These are phyloP conservation scores for Limnanthes douglasii DNA, from an alignment of 345 rosid species.

Conservation along the genomic window DNA sequence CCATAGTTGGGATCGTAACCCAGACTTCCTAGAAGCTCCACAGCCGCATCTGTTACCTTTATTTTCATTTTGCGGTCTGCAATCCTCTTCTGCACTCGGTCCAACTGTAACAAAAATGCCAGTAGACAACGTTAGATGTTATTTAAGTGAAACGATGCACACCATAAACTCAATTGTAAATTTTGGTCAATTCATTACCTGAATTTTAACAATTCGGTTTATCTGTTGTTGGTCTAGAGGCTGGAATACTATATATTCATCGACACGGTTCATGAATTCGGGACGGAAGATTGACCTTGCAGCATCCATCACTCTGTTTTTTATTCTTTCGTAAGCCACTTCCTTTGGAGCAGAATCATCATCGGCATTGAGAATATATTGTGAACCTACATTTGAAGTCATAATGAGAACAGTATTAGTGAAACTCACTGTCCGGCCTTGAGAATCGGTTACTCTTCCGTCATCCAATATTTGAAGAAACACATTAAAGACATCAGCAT, in stretches of 20 bases:
- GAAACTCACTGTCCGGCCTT: conserved; percentile 90
- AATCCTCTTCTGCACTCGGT: conserved; percentile 77
- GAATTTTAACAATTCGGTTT: conserved; percentile 66
- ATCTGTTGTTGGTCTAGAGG: conserved; percentile 80
- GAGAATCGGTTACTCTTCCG: conserved; percentile 96
- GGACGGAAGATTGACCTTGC: conserved; percentile 96
- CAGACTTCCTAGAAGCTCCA: conserved; percentile 67
- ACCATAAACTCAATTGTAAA: background rate
- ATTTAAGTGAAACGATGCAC: conserved; percentile 1
- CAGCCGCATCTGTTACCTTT: conserved; percentile 52
- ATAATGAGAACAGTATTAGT: conserved; percentile 83
- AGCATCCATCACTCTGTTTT: conserved; percentile 80
- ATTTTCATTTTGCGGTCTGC: conserved; percentile 81
- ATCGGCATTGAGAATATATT: conserved; percentile 56
- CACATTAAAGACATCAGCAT: conserved; percentile 81
- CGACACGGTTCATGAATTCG: conserved; percentile 95
- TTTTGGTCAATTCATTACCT: conserved; percentile 49
- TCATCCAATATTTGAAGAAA: conserved; percentile 96
- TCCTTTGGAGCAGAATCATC: conserved; percentile 38
- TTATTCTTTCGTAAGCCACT: conserved; percentile 60
- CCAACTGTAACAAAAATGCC: conserved; percentile 32
- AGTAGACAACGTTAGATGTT: background rate
- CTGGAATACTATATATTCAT: conserved; percentile 98
- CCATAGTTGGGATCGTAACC: conserved; percentile 97
- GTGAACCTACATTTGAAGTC: conserved; percentile 96